These are phyloP conservation scores for Aspergillaceae sp. DNA, from an alignment of 2,329 filamentous ascomycete species.

Conservation along the genomic window DNA sequence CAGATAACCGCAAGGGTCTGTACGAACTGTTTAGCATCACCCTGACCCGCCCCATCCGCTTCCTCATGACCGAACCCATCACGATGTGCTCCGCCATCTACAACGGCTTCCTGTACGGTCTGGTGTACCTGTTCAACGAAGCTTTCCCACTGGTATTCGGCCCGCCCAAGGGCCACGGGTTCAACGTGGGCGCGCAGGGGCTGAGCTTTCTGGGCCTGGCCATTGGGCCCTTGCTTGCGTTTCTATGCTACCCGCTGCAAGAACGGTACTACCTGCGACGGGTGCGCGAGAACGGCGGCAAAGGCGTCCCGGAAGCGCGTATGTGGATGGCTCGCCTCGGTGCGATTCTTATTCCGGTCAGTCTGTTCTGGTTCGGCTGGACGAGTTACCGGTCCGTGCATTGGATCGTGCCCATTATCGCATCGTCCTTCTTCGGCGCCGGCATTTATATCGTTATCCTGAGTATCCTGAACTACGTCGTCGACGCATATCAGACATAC, in stretches of 20 bases:
- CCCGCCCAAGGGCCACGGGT: constrained; percentile 44
- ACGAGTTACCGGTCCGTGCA: constrained; percentile 52
- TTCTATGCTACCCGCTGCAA: constrained; percentile 47
- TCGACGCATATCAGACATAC: constrained; percentile 63
- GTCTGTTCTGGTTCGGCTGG: constrained; percentile 61
- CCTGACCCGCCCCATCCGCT: constrained; percentile 54
- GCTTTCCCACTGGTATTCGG: constrained; percentile 60
- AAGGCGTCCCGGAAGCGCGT: constrained; percentile 53
- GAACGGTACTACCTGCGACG: constrained; percentile 33
- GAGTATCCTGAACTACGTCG: constrained; percentile 67
- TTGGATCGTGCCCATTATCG: constrained; percentile 61
- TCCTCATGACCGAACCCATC: constrained; percentile 23
- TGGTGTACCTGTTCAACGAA: constrained; percentile 70
- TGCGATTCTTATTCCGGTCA: constrained; percentile 53
- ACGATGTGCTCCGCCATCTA: constrained; percentile 20
- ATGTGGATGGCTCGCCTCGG: constrained; percentile 58
- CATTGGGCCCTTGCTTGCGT: constrained; percentile 55
- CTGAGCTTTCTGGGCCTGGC: constrained; percentile 53
- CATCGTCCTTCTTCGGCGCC: constrained; percentile 56
- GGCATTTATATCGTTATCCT: constrained; percentile 66
- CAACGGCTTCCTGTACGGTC: constrained; percentile 60
- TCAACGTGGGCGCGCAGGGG: constrained; percentile 42
- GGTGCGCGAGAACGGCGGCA: constrained; percentile 38
- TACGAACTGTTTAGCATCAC: constrained; percentile 63
- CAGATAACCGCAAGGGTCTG: constrained; percentile 51